phyloP scores from a whole-genome alignment of 2,329 filamentous ascomycete species.

The Hymenoscyphus linearis region DNA sequence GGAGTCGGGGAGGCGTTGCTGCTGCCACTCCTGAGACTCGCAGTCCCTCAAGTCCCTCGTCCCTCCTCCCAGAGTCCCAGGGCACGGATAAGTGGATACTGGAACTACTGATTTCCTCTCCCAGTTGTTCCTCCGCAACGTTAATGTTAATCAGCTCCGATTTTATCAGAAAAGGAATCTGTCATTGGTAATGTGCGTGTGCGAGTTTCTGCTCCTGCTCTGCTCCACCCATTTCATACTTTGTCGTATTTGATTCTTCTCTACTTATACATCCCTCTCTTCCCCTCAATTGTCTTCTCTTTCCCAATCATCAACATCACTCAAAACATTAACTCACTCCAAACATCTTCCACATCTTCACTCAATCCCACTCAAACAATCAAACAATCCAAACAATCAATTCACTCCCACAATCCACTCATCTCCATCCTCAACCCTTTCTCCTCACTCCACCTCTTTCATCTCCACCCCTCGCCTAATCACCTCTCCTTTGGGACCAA shows the following conservation, averaged over 20 bases:
- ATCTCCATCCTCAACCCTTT: background rate
- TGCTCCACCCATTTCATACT: background rate
- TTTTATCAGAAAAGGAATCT: background rate
- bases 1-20: too few species aligned
- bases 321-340: background rate
- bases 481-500: background rate
- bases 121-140: too few species aligned
- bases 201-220: background rate
- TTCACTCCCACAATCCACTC: background rate
- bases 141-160: background rate
- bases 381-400: too few species aligned
- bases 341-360: background rate
- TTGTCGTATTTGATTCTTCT: background rate
- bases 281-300: constrained; percentile 1
- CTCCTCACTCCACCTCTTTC: background rate
- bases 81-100: too few species aligned
- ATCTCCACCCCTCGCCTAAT: background rate
- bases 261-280: constrained; percentile 3
- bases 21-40: too few species aligned
- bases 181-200: constrained; percentile 5
- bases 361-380: too few species aligned
- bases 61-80: too few species aligned
- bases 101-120: too few species aligned
- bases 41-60: too few species aligned
- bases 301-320: background rate